These are phyloP conservation scores for Letharia lupina DNA, from an alignment of 495 filamentous ascomycete species.

Conservation along the genomic window DNA sequence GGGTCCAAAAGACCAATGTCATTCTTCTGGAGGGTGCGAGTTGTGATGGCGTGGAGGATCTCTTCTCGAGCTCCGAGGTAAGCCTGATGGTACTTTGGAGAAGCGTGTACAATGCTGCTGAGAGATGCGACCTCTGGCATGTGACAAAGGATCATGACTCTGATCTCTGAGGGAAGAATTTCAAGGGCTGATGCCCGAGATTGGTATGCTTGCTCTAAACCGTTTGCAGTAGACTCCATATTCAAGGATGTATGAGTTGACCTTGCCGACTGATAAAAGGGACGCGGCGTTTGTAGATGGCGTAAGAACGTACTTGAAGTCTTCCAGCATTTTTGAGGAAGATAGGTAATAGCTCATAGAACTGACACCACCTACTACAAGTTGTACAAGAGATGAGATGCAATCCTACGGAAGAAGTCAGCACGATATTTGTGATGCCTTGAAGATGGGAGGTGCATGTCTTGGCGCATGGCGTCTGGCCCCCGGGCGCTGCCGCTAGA, in stretches of 20 bases:
- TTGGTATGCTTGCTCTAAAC: background rate
- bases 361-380: too few relatives aligned
- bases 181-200: background rate
- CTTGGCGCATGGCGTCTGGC: too few relatives aligned
- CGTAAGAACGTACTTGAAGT: background rate
- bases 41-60: background rate
- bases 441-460: too few relatives aligned
- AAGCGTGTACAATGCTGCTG: background rate
- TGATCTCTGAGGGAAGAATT: background rate
- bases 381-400: background rate
- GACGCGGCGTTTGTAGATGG: background rate
- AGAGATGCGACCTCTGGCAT: background rate
- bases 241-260: background rate
- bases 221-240: background rate
- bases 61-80: background rate
- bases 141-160: background rate
- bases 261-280: background rate
- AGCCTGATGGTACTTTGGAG: constrained; percentile 1
- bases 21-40: background rate
- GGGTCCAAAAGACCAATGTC: background rate
- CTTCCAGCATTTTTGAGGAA: background rate
- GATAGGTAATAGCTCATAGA: too few relatives aligned
- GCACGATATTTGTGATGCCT: too few relatives aligned
- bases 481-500: too few relatives aligned
- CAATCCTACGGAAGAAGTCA: background rate